Evolutionary conservation across 2,329 filamentous ascomycete species (phyloP).

Genomic region (Fusarium sp.): DNA sequence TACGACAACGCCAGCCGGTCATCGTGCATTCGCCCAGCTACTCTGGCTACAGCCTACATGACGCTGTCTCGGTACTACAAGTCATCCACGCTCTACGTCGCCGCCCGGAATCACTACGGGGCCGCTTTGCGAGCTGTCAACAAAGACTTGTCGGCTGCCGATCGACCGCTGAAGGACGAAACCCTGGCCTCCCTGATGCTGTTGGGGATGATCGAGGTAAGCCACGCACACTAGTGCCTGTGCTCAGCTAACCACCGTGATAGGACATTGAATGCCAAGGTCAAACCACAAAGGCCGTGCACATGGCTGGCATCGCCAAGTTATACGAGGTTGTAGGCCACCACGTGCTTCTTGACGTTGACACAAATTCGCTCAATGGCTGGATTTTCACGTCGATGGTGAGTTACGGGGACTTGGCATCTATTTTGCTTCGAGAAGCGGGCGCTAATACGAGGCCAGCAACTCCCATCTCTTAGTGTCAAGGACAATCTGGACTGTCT

Average conservation of each 20-base stretch:
- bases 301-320: slow-evolving; percentile 29
- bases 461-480: slow-evolving; percentile 20
- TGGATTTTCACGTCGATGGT: slow-evolving; percentile 33
- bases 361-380: not conserved
- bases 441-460: slow-evolving; percentile 14
- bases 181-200: slow-evolving; percentile 28
- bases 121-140: slow-evolving; percentile 23
- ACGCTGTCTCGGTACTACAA: slow-evolving; percentile 31
- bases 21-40: slow-evolving; percentile 28
- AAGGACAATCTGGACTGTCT: slow-evolving; percentile 22
- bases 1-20: slow-evolving; percentile 11
- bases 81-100: slow-evolving; percentile 27
- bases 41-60: slow-evolving; percentile 24
- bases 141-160: slow-evolving; percentile 21
- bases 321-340: slow-evolving; percentile 27
- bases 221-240: not conserved
- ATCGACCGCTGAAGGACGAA: slow-evolving; percentile 20
- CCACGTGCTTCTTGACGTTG: slow-evolving; percentile 8
- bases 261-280: slow-evolving; percentile 34
- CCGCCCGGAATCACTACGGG: slow-evolving; percentile 24
- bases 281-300: slow-evolving; percentile 22
- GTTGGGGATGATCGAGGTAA: slow-evolving; percentile 30
- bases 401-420: slow-evolving; percentile 6
- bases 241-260: slow-evolving; percentile 1
- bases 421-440: not conserved